These are phyloP conservation scores for Coniosporium apollinis DNA, from an alignment of 495 filamentous ascomycete genomes.

Conservation along the genomic window DNA sequence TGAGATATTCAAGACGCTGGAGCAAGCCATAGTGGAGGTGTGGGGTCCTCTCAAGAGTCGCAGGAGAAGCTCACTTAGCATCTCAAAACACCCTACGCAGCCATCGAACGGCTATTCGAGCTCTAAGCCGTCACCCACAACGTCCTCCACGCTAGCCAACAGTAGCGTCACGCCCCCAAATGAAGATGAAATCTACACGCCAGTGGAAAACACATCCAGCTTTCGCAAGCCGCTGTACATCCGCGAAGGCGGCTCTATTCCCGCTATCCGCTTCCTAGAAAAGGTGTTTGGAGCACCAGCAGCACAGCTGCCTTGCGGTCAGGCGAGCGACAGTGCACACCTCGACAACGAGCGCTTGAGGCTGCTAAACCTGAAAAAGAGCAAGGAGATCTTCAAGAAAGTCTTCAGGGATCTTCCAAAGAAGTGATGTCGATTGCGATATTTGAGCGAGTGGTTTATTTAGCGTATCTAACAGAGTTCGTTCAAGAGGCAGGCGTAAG, in stretches of 20 bases:
- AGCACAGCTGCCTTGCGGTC: conserved; percentile 85
- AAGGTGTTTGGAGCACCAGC: conserved; percentile 88
- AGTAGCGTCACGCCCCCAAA: conserved; percentile 12
- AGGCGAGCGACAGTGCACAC: conserved; percentile 88
- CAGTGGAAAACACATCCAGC: conserved; percentile 15
- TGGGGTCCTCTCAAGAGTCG: conserved; percentile 42
- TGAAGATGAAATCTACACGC: background rate
- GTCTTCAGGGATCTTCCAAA: conserved; percentile 60
- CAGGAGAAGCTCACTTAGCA: conserved; percentile 12
- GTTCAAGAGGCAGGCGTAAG: no score
- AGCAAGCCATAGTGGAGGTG: conserved; percentile 67
- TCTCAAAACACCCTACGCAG: conserved; percentile 16
- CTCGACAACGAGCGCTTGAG: conserved; percentile 85
- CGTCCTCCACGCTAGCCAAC: conserved; percentile 41
- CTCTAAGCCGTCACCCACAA: conserved; percentile 20
- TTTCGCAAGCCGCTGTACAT: conserved; percentile 62
- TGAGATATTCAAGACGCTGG: conserved; percentile 76
- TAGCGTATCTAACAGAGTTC: no score
- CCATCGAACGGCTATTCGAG: conserved; percentile 9
- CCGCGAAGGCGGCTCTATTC: conserved; percentile 87
- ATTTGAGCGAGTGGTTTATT: no score
- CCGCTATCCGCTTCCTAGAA: conserved; percentile 82
- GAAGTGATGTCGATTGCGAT: conserved; percentile 27
- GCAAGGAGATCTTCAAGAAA: conserved; percentile 72
- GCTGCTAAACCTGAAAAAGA: conserved; percentile 76